A percentile compares a stretch with the other conserved stretches of the same genome.
phyloP scores from a whole-genome alignment of 306 rosid genomes.

The barrel medic (Medicago truncatula) region MtrunA17r5.0-ANR NC_053045.1:56869001-56869500 shows the following conservation, averaged over 20 bases:
- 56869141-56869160: conserved; percentile 31
- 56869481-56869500: conserved; percentile 53
- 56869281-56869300: conserved; percentile 79
- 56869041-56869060: conserved; percentile 55
- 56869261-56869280: conserved; percentile 93
- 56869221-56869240: conserved; percentile 80
- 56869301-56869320: conserved; percentile 79
- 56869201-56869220: conserved; percentile 87
- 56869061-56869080: conserved; percentile 53
- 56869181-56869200: conserved; percentile 87
- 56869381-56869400: conserved; percentile 95
- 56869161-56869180: conserved; percentile 66
- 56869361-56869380: conserved; percentile 94
- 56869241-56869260: conserved; percentile 93
- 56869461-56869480: background rate
- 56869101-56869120: conserved; percentile 34
- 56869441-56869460: background rate
- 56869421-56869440: background rate
- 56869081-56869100: conserved; percentile 64
- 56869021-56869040: conserved; percentile 42
- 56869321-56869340: conserved; percentile 74
- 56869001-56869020: conserved; percentile 49
- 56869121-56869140: conserved; percentile 54
- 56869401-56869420: conserved; percentile 71
- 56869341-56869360: conserved; percentile 86